These are phyloP conservation scores for Talaromyces sp. DNA, from an alignment of 2,329 filamentous ascomycete genomes.

Conservation along the genomic window DNA sequence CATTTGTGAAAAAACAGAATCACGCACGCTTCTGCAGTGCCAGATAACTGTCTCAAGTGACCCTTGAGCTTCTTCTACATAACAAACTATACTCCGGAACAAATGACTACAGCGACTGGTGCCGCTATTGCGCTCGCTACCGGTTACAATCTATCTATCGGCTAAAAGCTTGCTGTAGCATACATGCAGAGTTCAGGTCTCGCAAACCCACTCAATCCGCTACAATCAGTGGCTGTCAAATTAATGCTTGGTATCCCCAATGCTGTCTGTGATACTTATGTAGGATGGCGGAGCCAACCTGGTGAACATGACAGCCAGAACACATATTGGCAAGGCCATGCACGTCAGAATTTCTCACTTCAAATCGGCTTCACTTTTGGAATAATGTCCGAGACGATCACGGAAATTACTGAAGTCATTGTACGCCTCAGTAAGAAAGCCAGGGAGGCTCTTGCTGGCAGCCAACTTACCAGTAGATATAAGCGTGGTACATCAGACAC, in stretches of 20 bases:
- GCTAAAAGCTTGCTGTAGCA: neutral
- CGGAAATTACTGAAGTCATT: neutral
- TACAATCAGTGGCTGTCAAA: neutral
- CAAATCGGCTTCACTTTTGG: too few relatives aligned
- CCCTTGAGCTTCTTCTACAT: too few relatives aligned
- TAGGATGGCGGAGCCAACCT: neutral
- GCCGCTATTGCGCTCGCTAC: neutral
- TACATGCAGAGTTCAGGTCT: neutral
- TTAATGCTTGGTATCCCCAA: neutral
- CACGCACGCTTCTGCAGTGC: too few relatives aligned
- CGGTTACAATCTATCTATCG: neutral
- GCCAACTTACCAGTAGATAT: constrained; percentile 41
- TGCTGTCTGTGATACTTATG: neutral
- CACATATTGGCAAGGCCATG: neutral
- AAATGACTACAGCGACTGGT: too few relatives aligned
- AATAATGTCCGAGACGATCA: neutral
- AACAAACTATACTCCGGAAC: too few relatives aligned
- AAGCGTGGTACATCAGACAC: constrained; percentile 30
- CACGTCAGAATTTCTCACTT: neutral
- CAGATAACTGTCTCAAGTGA: too few relatives aligned
- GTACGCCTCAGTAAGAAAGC: neutral
- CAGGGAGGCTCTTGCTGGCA: constrained; percentile 39
- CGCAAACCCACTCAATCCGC: neutral
- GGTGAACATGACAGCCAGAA: neutral
- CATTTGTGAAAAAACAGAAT: too few relatives aligned